phyloP scores from a whole-genome alignment of 192 early-diverging fungal species.

The Umbelopsis ramanniana region DNA sequence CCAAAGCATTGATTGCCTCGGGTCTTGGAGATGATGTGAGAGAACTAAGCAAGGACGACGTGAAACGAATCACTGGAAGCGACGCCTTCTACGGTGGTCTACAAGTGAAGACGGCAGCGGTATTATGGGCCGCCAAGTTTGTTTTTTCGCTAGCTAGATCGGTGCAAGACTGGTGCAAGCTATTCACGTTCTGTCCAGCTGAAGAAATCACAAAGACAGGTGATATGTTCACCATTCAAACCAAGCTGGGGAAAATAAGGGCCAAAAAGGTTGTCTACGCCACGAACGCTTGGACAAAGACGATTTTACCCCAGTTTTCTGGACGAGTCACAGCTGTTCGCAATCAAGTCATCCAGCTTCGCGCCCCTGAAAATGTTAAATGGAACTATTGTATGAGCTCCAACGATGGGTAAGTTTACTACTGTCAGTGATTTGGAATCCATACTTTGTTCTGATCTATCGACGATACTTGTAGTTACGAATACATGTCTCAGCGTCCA shows the following conservation, averaged over 20 bases:
- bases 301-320: constrained; percentile 11
- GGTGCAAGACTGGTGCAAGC: constrained; percentile 16
- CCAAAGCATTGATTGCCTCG: neutral
- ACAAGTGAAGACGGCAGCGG: constrained; percentile 25
- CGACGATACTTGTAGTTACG: neutral
- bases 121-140: constrained; percentile 33
- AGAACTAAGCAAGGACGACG: neutral
- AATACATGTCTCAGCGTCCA: constrained; percentile 37
- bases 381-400: constrained; percentile 43
- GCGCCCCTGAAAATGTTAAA: constrained; percentile 17
- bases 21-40: constrained; percentile 20
- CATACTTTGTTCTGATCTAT: neutral
- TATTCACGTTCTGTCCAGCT: constrained; percentile 11
- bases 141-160: constrained; percentile 30
- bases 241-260: constrained; percentile 24
- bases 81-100: constrained; percentile 28
- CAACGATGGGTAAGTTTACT: constrained; percentile 22
- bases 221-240: neutral
- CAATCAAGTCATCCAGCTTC: constrained; percentile 33
- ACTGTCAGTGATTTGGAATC: neutral
- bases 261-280: constrained; percentile 26
- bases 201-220: neutral
- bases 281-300: constrained; percentile 34
- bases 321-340: constrained; percentile 21
- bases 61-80: constrained; percentile 25